Conservation (phyloP, 78 protist species). For the Guillardia theta region DNA sequence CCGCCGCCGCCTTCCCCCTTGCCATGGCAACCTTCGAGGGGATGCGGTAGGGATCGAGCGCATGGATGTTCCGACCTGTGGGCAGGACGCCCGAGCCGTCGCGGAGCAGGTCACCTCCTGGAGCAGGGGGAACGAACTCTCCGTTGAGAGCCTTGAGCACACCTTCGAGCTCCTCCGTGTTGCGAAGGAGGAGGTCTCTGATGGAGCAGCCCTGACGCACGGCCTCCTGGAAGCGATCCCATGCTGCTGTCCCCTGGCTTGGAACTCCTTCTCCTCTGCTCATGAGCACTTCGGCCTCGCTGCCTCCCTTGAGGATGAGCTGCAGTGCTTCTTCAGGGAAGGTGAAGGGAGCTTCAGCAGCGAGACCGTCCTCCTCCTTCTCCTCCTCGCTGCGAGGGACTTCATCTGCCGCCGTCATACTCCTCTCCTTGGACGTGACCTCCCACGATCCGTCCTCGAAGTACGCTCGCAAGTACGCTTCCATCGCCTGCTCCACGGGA, state of each 20-base stretch:
- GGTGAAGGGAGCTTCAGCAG: background rate
- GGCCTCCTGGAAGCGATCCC: background rate
- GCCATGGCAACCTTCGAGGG: background rate
- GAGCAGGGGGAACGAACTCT: constrained; percentile 30
- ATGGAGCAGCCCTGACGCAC: background rate
- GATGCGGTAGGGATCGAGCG: constrained; percentile 32
- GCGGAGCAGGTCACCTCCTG: constrained; percentile 37
- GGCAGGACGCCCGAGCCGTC: constrained; percentile 40
- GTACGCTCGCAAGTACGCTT: background rate
- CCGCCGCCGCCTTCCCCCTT: background rate
- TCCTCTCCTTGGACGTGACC: background rate
- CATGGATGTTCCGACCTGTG: constrained; percentile 33
- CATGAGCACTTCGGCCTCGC: background rate
- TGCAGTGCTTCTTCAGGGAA: background rate
- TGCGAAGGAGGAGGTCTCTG: background rate
- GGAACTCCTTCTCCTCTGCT: background rate
- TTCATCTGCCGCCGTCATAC: background rate
- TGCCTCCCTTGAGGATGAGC: background rate
- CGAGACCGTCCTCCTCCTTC: background rate
- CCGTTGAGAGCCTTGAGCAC: background rate
- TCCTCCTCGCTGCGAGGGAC: background rate
- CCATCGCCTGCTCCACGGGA: background rate
- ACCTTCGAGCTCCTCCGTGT: constrained; percentile 14
- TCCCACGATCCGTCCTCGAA: constrained; percentile 31
- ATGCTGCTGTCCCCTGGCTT: background rate